These are phyloP conservation scores for Ambrosia trifida DNA, from an alignment of 129 eudicot species.

Conservation along the genomic window DNA sequence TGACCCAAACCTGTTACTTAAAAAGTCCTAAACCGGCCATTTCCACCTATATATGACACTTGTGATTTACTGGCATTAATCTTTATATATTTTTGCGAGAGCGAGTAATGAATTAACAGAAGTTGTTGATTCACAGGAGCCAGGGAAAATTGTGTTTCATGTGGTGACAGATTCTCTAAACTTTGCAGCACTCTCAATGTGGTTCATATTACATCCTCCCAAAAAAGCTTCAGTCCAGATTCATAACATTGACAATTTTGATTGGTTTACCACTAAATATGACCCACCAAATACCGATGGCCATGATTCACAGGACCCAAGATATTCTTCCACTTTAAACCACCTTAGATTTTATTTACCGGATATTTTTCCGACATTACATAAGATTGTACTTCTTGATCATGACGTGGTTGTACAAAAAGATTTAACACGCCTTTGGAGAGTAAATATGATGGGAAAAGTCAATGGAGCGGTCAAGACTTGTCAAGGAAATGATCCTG, in stretches of 20 bases:
- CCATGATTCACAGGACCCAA: constrained; percentile 60
- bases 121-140: constrained; percentile 58
- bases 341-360: constrained; percentile 91
- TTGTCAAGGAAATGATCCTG: constrained; percentile 67
- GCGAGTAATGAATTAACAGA: not conserved
- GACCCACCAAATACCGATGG: constrained; percentile 33
- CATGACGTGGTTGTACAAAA: constrained; percentile 96
- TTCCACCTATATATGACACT: not conserved
- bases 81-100: not conserved
- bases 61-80: not conserved
- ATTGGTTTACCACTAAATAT: constrained; percentile 51
- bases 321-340: constrained; percentile 71
- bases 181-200: constrained; percentile 82
- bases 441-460: constrained; percentile 66
- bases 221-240: constrained; percentile 65
- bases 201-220: constrained; percentile 80
- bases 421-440: constrained; percentile 76
- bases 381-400: constrained; percentile 82
- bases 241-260: constrained; percentile 60
- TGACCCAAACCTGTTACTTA: not conserved
- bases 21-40: not conserved
- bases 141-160: constrained; percentile 72
- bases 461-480: constrained; percentile 89
- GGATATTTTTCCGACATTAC: constrained; percentile 65
- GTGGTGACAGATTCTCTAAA: constrained; percentile 90